Conservation (phyloP, 1,284 basidiomycete species). For the Boletus putidus region DNA sequence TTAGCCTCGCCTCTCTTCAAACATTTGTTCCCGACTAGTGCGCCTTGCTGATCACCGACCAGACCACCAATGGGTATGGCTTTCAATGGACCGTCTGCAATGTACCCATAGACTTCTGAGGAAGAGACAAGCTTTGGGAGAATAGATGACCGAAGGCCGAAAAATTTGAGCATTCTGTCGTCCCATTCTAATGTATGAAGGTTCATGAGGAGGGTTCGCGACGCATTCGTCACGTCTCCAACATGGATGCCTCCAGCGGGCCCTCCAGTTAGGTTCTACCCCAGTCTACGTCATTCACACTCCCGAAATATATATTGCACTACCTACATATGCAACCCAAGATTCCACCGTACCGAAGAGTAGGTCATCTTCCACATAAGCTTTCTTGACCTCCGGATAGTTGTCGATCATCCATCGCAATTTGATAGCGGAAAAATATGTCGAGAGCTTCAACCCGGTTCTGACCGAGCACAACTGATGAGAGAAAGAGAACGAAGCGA, state of each 20-base stretch:
- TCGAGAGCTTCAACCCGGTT: slow-evolving; percentile 91
- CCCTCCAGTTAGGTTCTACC: slow-evolving; percentile 83
- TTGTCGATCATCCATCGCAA: slow-evolving; percentile 97
- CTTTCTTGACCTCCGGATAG: slow-evolving; percentile 73
- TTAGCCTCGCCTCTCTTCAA: slow-evolving; percentile 83
- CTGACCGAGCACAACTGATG: slow-evolving; percentile 40
- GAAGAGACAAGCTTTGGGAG: slow-evolving; percentile 90
- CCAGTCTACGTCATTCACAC: slow-evolving; percentile 1
- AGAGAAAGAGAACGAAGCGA: not conserved
- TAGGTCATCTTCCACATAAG: slow-evolving; percentile 82
- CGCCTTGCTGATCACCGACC: slow-evolving; percentile 96
- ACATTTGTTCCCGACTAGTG: slow-evolving; percentile 96
- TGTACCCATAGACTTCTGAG: slow-evolving; percentile 87
- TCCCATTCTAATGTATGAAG: slow-evolving; percentile 84
- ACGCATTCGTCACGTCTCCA: slow-evolving; percentile 96
- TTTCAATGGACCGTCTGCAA: slow-evolving; percentile 67
- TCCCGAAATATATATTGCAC: slow-evolving; percentile 8
- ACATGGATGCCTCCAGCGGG: slow-evolving; percentile 73
- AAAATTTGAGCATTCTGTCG: slow-evolving; percentile 82
- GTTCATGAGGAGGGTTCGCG: slow-evolving; percentile 92
- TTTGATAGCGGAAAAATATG: slow-evolving; percentile 97
- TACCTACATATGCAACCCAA: slow-evolving; percentile 88
- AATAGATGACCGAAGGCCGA: slow-evolving; percentile 75
- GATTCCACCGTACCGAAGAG: slow-evolving; percentile 95
- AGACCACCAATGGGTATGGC: slow-evolving; percentile 89